These are phyloP conservation scores for Myxozyma monticola DNA, from an alignment of 805 yeast genomes.

Conservation along the genomic window DNA sequence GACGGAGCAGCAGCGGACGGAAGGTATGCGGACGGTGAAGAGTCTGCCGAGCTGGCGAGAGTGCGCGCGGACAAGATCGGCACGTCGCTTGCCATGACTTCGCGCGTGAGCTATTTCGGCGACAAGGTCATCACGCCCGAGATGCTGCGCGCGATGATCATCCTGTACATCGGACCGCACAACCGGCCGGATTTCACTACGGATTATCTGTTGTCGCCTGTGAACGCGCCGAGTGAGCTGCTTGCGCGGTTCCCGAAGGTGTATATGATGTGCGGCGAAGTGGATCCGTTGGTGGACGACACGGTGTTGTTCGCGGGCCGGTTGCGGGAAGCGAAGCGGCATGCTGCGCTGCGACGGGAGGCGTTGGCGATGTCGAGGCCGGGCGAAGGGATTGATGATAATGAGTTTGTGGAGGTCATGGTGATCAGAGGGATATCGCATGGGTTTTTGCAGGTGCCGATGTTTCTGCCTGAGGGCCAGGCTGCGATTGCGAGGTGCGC, in stretches of 20 bases:
- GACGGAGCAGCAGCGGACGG: background rate
- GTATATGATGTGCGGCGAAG: slow-evolving; percentile 38
- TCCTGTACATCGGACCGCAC: slow-evolving; percentile 35
- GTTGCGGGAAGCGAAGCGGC: slow-evolving; percentile 34
- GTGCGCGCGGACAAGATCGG: slow-evolving; percentile 13
- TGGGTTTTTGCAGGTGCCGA: slow-evolving; percentile 34
- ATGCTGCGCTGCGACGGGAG: slow-evolving; percentile 17
- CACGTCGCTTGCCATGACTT: slow-evolving; percentile 36
- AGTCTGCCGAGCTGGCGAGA: no score
- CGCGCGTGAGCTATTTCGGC: slow-evolving; percentile 35
- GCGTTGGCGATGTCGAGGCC: slow-evolving; percentile 20
- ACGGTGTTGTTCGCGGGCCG: slow-evolving; percentile 37
- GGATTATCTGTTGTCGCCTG: slow-evolving; percentile 36
- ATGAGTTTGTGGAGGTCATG: slow-evolving; percentile 34
- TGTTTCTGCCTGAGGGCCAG: slow-evolving; percentile 35
- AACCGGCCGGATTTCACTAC: slow-evolving; percentile 32
- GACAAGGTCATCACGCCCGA: slow-evolving; percentile 36
- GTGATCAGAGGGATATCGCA: slow-evolving; percentile 36
- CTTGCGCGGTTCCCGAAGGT: slow-evolving; percentile 36
- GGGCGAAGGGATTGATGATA: slow-evolving; percentile 5
- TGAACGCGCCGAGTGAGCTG: slow-evolving; percentile 34
- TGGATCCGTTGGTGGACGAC: slow-evolving; percentile 39
- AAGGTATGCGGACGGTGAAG: background rate
- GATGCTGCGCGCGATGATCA: slow-evolving; percentile 34
- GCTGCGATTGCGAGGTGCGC: slow-evolving; percentile 32